These are phyloP conservation scores for Dillenia suffruticosa DNA, from an alignment of 164 flowering plant species.

Conservation along the genomic window DNA sequence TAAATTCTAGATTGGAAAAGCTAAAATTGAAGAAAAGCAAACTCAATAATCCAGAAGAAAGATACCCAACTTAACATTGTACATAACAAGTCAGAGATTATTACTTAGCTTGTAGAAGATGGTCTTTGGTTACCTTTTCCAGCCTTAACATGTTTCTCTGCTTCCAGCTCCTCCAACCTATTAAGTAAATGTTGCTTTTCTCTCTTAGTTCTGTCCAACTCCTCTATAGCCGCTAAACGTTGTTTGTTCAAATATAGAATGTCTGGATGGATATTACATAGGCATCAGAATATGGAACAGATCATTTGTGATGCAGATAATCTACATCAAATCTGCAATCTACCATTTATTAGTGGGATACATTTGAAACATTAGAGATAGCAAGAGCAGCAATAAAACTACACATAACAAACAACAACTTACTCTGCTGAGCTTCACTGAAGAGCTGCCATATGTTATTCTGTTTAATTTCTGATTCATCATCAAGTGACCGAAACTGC, in stretches of 20 bases:
- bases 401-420: slow-evolving; percentile 2
- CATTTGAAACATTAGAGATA: neutral
- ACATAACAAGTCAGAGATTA: no score
- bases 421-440: slow-evolving; percentile 72
- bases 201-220: slow-evolving; percentile 40
- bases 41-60: no score
- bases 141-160: slow-evolving; percentile 20
- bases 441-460: slow-evolving; percentile 63
- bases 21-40: no score
- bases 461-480: slow-evolving; percentile 17
- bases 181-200: slow-evolving; percentile 50
- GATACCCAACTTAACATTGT: no score
- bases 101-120: no score
- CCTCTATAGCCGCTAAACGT: slow-evolving; percentile 62
- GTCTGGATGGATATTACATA: slow-evolving; percentile 35
- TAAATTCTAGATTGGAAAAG: no score
- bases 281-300: slow-evolving; percentile 3
- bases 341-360: neutral
- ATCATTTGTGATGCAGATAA: neutral
- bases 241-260: slow-evolving; percentile 64
- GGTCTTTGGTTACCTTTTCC: slow-evolving; percentile 26
- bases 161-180: slow-evolving; percentile 43
- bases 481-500: slow-evolving; percentile 16
- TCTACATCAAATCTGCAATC: slow-evolving; percentile 1
- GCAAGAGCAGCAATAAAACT: no score